These are phyloP conservation scores for Pelargonium nanum DNA, from an alignment of 345 rosid species.

Conservation along the genomic window DNA sequence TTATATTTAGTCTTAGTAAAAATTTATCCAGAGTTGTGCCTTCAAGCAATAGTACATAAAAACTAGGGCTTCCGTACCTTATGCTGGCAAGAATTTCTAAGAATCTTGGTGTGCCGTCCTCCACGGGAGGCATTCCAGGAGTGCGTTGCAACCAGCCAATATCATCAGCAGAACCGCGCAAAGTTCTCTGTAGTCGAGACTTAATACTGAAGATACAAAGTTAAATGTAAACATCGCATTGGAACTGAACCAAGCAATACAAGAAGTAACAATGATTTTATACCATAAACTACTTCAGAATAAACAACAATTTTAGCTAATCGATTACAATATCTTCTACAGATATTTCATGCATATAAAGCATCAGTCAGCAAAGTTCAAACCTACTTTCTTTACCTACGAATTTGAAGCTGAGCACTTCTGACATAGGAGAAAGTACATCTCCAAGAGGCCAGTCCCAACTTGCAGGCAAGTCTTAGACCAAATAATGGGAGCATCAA, in stretches of 20 bases:
- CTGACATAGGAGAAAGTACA: conserved; percentile 24
- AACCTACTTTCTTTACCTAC: conserved; percentile 31
- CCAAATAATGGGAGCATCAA: conserved; percentile 44
- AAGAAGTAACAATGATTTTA: neutral
- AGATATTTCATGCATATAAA: conserved; percentile 3
- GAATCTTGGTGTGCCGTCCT: conserved; percentile 51
- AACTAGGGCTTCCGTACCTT: conserved; percentile 21
- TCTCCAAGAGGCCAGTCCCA: conserved; percentile 32
- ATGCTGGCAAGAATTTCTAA: conserved; percentile 41
- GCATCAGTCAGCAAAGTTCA: neutral
- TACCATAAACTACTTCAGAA: neutral
- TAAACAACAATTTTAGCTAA: neutral
- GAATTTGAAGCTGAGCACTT: conserved; percentile 27
- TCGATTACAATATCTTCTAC: neutral
- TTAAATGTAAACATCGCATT: neutral
- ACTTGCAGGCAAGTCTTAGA: conserved; percentile 34
- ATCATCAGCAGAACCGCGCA: conserved; percentile 56
- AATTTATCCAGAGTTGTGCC: too few relatives aligned
- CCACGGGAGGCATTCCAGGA: conserved; percentile 51
- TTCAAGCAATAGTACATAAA: neutral
- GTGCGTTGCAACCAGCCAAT: conserved; percentile 60
- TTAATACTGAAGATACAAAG: conserved; percentile 30
- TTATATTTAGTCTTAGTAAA: too few relatives aligned
- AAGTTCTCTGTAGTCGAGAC: conserved; percentile 40
- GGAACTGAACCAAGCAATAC: conserved; percentile 3